Conservation (phyloP, 2,329 filamentous ascomycete genomes). For the Talaromyces pinophilus region DNA sequence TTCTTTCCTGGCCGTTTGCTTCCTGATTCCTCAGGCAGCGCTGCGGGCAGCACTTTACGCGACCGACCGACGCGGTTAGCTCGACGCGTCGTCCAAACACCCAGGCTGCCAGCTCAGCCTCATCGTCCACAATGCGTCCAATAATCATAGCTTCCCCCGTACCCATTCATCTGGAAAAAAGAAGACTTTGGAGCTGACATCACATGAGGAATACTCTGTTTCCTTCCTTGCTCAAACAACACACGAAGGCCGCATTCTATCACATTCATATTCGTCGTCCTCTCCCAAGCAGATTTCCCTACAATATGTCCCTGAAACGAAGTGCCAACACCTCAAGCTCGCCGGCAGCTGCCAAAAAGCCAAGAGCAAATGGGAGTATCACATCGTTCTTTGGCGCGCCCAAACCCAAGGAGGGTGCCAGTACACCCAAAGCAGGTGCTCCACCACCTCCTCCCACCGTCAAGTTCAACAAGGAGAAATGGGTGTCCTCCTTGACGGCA, state of each 20-base stretch:
- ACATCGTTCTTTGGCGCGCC: constrained; percentile 84
- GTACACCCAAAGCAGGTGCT: constrained; percentile 20
- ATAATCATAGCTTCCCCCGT: not conserved
- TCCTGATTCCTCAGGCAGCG: not conserved
- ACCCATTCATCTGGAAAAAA: not conserved
- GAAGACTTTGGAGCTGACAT: not conserved
- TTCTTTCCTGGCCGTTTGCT: not conserved
- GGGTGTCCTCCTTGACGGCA: constrained; percentile 73
- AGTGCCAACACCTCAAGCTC: constrained; percentile 56
- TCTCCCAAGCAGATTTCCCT: not conserved
- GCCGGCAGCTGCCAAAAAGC: constrained; percentile 64
- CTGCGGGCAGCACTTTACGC: constrained; percentile 1
- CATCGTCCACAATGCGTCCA: not conserved
- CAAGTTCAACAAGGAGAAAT: constrained; percentile 86
- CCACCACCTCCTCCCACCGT: constrained; percentile 24
- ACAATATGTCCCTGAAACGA: constrained; percentile 60
- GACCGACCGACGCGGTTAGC: constrained; percentile 2
- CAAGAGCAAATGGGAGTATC: constrained; percentile 75
- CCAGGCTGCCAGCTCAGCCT: not conserved
- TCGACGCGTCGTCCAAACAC: constrained; percentile 11
- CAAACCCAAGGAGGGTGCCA: constrained; percentile 47
- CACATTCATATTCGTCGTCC: not conserved
- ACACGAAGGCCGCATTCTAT: not conserved
- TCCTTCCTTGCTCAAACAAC: not conserved
- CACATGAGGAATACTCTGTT: not conserved